These are phyloP conservation scores for Aspergillus quadrilineatus DNA, from an alignment of 2,329 filamentous ascomycete species.

Conservation along the genomic window DNA sequence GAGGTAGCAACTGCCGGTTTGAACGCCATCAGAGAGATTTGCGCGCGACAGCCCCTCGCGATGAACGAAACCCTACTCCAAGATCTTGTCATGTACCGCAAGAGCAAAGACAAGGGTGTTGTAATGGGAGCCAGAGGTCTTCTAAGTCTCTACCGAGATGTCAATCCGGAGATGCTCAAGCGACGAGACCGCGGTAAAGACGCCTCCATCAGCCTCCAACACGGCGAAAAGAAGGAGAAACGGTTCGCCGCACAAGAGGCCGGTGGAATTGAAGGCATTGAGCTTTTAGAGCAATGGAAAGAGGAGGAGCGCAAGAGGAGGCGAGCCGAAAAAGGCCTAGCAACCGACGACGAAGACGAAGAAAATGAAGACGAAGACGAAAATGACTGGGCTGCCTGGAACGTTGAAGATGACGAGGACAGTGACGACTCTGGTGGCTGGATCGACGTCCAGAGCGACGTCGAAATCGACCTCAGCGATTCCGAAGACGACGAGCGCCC, in stretches of 20 bases:
- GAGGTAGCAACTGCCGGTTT: slow-evolving; percentile 90
- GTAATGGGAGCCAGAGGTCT: slow-evolving; percentile 97
- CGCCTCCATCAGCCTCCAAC: slow-evolving; percentile 76
- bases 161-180: slow-evolving; percentile 82
- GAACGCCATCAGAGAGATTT: slow-evolving; percentile 93
- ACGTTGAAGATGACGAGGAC: slow-evolving; percentile 58
- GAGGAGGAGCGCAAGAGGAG: slow-evolving; percentile 79
- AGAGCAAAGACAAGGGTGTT: slow-evolving; percentile 98
- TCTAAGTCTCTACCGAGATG: slow-evolving; percentile 84
- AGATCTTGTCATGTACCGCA: slow-evolving; percentile 91
- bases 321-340: slow-evolving; percentile 65
- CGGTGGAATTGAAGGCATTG: slow-evolving; percentile 86
- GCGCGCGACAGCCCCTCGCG: slow-evolving; percentile 85
- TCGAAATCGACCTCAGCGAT: slow-evolving; percentile 70
- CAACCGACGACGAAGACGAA: slow-evolving; percentile 60
- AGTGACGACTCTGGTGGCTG: slow-evolving; percentile 79
- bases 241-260: slow-evolving; percentile 78
- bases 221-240: slow-evolving; percentile 71
- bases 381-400: slow-evolving; percentile 60
- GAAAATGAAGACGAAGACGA: slow-evolving; percentile 59
- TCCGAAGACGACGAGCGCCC: slow-evolving; percentile 72
- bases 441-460: slow-evolving; percentile 86
- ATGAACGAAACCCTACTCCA: slow-evolving; percentile 96
- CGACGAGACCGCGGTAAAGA: slow-evolving; percentile 90
- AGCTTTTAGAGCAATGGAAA: slow-evolving; percentile 90